A percentile compares a stretch with the other conserved stretches of the same genome.
phyloP scores from a whole-genome alignment of 805 yeast genomes.

The Schizosaccharomyces lindneri region DNA sequence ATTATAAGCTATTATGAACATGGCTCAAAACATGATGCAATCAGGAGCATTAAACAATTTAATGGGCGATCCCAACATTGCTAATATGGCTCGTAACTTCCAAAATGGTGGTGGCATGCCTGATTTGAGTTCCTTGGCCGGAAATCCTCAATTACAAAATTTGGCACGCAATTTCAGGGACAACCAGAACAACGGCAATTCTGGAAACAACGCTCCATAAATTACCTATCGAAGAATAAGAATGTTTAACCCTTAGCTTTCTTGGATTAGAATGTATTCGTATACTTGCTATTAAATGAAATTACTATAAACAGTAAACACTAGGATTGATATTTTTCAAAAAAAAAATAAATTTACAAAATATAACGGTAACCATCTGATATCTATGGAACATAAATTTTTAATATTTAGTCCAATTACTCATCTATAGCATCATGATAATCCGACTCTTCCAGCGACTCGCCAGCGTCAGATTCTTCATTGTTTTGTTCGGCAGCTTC shows the following conservation, averaged over 20 bases:
- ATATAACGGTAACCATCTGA: too few species aligned
- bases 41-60: constrained; percentile 51
- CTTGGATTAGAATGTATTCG: not conserved
- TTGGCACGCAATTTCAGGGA: constrained; percentile 53
- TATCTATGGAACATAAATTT: too few species aligned
- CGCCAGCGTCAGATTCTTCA: too few species aligned
- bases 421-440: too few species aligned
- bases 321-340: too few species aligned
- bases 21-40: constrained; percentile 73
- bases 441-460: too few species aligned
- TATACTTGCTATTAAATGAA: not conserved
- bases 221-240: not conserved
- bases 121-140: constrained; percentile 44
- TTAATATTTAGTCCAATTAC: too few species aligned
- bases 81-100: constrained; percentile 60
- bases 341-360: too few species aligned
- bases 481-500: too few species aligned
- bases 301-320: too few species aligned
- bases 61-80: constrained; percentile 57
- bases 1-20: constrained; percentile 20
- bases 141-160: constrained; percentile 51
- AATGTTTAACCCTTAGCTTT: too few species aligned
- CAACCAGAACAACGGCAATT: constrained; percentile 11
- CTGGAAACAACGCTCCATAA: not conserved
- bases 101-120: constrained; percentile 41